Base-by-base conservation (phyloP, 495 filamentous ascomycete species). In the Amniculicola lignicola region DNA sequence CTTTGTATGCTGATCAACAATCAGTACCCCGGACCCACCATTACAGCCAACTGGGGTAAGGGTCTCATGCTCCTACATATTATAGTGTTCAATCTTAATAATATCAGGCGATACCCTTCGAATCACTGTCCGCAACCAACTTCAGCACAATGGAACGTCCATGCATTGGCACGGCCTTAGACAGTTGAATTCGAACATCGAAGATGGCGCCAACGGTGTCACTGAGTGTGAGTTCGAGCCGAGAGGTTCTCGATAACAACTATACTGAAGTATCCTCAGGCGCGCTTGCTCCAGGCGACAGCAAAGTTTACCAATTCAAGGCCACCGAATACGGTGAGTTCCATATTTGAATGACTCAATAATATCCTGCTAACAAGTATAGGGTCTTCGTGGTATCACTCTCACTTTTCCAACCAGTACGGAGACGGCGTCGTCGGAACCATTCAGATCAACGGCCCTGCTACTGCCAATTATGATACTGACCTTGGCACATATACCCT, bases 91-190 rank as follows among this genome's bases (percentile, higher is more conserved):
- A 43, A 3, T 31, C 5, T 16, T 36, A 3, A 50, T 22, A 21
- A 10, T 7, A 29, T n/a, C 57, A 68, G 69, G 69, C 35, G 69
- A 72, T 47, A 68, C 40, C 21, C 40, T 72, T n/a, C 23, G 28
- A 2, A 48, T 72, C 15, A 72, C 66, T 3, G 54, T 72, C 22
- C 60, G 55, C 10, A 72, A 70, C 40, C 41, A 45, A 11, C 19
- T 72, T 40, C 51, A 65, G 28, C 55, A 70, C 52, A 72, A 72
- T 47, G 69, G 69, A 9, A 70, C 69, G 1, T 50, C 46, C 2
- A 69, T 70, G 23, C 69, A 72, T 36, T 70, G 64, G 64, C 69
- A 72, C 51, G 69, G 69, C 14, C 53, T 72, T 29, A 59, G 69
- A n/a, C 68, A 70, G 48, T 41, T 67, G 14, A 56, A 65, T 29